Base-by-base conservation (phyloP, 495 filamentous ascomycete genomes). In the Usnea hakonensis region DNA sequence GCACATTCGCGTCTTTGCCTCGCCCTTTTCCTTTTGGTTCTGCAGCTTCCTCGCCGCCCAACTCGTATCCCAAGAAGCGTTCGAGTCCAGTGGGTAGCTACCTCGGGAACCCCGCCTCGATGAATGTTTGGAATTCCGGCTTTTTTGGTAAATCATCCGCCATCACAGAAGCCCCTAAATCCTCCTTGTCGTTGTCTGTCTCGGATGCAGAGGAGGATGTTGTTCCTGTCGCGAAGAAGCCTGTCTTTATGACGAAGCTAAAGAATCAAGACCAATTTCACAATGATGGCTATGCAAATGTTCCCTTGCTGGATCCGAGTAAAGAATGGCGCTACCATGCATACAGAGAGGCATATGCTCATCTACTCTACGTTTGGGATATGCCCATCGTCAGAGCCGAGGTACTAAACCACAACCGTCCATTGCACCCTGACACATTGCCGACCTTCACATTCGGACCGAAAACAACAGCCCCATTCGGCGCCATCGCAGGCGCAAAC, bases 291-390 rank as follows among this genome's bases (percentile, higher is more conserved):
- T 81, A 81, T 72, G 76, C 87, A 55, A 80, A 79, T 40, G 79
- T 83, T 4, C 81, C 89, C 2, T 78, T 96, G 32, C 79, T 96
- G 9, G 86, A 95, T 60, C 80, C 79, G 8, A 79, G 75, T 37
- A 82, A 83, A 46, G 73, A 80, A 50, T 69, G 76, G 37, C 70
- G 86, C 7, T 92, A 90, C 67, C 75, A 75, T 10, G 80, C 82
- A 48, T 97, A 95, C 72, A 84, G 92, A 21, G 81, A 83, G 57
- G 79, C 85, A 41, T 97, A 97, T 69, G 90, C 93, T 14, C 81
- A 93, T 64, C 80, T 95, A 66, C 79, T 97, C 2, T 86, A 83
- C 50, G 83, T 87, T 61, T 97, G 93, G 92, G 81, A 82, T n/a
- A 77, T 93, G 10, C 86, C 87, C 0, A 77, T 89, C 6, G 80